Evolutionary conservation across 164 flowering plant species (phyloP), one percentile per base, ranked within the genome.

Genomic region (Buxus sempervirens): DNA sequence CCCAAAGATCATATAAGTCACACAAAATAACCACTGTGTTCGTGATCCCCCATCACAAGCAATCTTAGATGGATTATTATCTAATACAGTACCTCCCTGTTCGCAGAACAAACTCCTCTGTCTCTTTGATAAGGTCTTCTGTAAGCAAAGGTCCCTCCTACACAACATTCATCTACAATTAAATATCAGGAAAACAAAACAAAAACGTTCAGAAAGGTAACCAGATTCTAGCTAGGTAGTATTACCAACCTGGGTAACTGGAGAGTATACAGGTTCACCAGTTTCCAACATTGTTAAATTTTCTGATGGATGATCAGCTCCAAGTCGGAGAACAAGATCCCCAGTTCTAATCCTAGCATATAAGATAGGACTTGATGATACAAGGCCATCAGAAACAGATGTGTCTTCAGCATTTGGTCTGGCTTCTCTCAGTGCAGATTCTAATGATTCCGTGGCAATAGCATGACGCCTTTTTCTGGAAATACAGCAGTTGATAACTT

Each of bases 91-190:
- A 91, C 98, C 98, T 95, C 73, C 98, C 97, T 15, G 98, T 95
- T 62, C 98, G 88, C 45, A 95, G 91, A 67, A 95, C 88, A 72
- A 95, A 82, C 73, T 95, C 98, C 81, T 95, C 98, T n/a, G 86
- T 89, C 81, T 95, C 98, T 81, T 77, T 88, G 57, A 90, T 84
- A 72, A 88, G 81, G 77, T 95, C 98, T 83, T 95, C 98, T 10
- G 98, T 91, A 57, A 95, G 85, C 81, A 95, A 71, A 76, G 94
- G 94, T 54, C 85, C 91, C 82, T 95, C 98, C 98, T 95, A 72
- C 56, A 79, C 14, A 22, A 70, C 51, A 25, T 53, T 72, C 9
- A 53, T 32, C 66, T 28, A 57, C 18, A 38, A 25, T 60, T 8
- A 63, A 60, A 73, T 67, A 16, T 49, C 48, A 42, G 49, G 10